These are phyloP conservation scores for Saccharomyces hybrid DNA, from an alignment of 1,139 yeast genomes.

Conservation along the genomic window DNA sequence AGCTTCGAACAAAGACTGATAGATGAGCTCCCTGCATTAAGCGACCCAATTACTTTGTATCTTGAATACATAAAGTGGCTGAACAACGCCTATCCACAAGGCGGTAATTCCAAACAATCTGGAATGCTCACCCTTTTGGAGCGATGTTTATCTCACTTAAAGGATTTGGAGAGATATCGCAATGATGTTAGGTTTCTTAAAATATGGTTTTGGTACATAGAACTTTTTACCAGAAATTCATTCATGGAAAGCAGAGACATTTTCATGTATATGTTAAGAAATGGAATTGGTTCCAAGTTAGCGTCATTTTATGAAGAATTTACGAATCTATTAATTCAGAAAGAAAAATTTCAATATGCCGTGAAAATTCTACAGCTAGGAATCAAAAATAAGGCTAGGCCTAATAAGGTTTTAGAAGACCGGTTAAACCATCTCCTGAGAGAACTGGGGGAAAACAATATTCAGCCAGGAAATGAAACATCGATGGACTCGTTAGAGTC, in stretches of 20 bases:
- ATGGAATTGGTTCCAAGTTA: conserved; percentile 60
- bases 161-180: conserved; percentile 17
- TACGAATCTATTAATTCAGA: conserved; percentile 53
- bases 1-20: conserved; percentile 33
- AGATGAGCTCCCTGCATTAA: conserved; percentile 46
- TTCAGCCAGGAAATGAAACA: background rate
- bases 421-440: conserved; percentile 22
- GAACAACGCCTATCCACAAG: conserved; percentile 56
- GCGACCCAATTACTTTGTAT: conserved; percentile 73
- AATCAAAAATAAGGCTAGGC: conserved; percentile 54
- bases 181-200: conserved; percentile 72
- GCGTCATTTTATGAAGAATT: conserved; percentile 76
- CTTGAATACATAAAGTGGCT: conserved; percentile 68
- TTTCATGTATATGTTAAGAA: conserved; percentile 63
- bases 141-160: background rate
- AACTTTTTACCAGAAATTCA: conserved; percentile 6
- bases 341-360: conserved; percentile 50
- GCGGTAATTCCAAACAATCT: conserved; percentile 58
- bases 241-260: conserved; percentile 39
- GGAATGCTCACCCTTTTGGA: conserved; percentile 44
- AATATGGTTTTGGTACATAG: conserved; percentile 50
- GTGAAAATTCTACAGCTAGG: conserved; percentile 57
- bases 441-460: background rate
- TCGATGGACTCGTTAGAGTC: background rate
- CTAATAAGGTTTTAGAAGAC: conserved; percentile 46